phyloP scores from a whole-genome alignment of 192 early-diverging fungal genomes.

The Jimgerdemannia lactiflua region DNA sequence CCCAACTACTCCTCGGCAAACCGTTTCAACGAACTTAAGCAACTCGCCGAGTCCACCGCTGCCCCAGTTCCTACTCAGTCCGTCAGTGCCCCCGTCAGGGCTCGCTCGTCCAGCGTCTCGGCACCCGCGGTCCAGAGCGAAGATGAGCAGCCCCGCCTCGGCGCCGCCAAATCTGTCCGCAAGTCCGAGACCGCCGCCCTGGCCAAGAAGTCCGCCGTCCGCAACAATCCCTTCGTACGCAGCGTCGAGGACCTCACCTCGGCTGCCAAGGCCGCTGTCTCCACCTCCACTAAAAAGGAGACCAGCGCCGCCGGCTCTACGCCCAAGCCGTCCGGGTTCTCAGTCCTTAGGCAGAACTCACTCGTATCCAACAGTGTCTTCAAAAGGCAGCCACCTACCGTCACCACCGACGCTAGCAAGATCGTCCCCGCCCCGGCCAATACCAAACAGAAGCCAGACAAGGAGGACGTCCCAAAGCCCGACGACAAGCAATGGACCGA shows the following conservation, averaged over 20 bases:
- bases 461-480: background rate
- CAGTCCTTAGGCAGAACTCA: constrained; percentile 6
- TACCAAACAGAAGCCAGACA: background rate
- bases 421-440: background rate
- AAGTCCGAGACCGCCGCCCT: constrained; percentile 15
- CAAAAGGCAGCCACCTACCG: background rate
- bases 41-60: constrained; percentile 20
- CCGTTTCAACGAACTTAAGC: constrained; percentile 18
- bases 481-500: background rate
- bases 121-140: too few species aligned
- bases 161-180: background rate
- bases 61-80: background rate
- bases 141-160: background rate
- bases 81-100: too few species aligned
- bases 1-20: constrained; percentile 24
- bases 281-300: background rate
- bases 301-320: background rate
- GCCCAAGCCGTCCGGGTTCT: background rate
- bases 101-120: too few species aligned
- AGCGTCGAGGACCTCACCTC: constrained; percentile 3
- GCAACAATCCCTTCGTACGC: constrained; percentile 26
- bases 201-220: constrained; percentile 24
- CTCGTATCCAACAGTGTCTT: constrained; percentile 15
- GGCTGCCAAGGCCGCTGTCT: background rate
- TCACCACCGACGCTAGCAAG: background rate